A percentile compares a stretch with the other conserved stretches of the same genome.
phyloP scores from a whole-genome alignment of 2,329 filamentous ascomycete genomes.

The Colletotrichum godetiae region DNA sequence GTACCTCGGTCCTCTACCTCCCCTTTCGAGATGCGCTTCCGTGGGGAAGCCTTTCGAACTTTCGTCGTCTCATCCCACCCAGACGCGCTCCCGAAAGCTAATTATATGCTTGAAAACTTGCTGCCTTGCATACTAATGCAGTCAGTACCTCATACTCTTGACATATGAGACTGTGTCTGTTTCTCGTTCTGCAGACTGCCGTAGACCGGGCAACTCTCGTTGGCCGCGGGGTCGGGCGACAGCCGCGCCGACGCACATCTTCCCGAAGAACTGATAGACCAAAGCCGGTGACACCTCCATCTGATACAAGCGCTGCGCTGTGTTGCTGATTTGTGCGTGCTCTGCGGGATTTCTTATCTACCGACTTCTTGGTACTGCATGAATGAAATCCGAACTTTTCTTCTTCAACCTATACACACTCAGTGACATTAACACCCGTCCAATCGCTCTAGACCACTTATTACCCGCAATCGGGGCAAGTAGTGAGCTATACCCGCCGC shows the following conservation, averaged over 20 bases:
- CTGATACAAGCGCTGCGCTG: not conserved
- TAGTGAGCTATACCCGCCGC: constrained; percentile 23
- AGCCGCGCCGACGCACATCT: constrained; percentile 23
- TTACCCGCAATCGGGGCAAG: constrained; percentile 28
- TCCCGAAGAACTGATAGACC: not conserved
- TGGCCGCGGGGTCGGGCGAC: constrained; percentile 9
- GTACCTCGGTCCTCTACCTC: constrained; percentile 18
- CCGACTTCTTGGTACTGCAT: constrained; percentile 15
- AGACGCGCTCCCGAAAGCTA: constrained; percentile 7
- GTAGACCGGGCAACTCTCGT: not conserved
- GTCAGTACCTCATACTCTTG: not conserved
- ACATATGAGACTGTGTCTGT: constrained; percentile 24
- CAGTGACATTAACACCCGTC: not conserved
- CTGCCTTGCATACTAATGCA: constrained; percentile 5
- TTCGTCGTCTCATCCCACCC: constrained; percentile 6
- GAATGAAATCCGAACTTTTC: not conserved
- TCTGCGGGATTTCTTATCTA: constrained; percentile 5
- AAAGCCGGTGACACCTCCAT: not conserved
- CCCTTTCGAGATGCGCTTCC: constrained; percentile 9
- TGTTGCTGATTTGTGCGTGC: not conserved
- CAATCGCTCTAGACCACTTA: constrained; percentile 9
- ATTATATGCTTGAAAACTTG: not conserved
- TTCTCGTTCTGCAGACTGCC: not conserved
- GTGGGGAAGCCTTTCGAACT: not conserved
- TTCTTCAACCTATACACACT: not conserved